Evolutionary conservation across 2,329 filamentous ascomycete genomes (phyloP).

Genomic region (Cordyceps militaris): DNA sequence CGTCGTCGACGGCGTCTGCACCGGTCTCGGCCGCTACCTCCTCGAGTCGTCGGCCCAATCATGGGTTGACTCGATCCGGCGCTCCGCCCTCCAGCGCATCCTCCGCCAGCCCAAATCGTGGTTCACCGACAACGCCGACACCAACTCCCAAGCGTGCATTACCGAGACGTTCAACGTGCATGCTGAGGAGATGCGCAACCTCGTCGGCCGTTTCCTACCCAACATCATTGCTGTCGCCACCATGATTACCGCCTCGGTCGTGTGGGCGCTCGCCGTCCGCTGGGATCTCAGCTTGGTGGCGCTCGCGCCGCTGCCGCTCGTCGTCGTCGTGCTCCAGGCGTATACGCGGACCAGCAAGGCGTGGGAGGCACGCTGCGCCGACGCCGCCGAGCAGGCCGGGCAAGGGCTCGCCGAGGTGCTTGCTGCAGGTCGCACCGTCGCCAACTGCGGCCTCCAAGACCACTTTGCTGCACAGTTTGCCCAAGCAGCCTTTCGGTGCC

Average conservation of each 20-base stretch:
- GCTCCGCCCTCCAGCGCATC: constrained; percentile 60
- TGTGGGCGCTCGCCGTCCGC: constrained; percentile 66
- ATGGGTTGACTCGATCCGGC: constrained; percentile 70
- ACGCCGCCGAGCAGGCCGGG: constrained; percentile 52
- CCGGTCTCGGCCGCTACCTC: constrained; percentile 61
- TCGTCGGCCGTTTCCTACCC: constrained; percentile 71
- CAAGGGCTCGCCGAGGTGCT: constrained; percentile 64
- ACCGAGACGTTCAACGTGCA: constrained; percentile 70
- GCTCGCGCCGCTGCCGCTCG: constrained; percentile 58
- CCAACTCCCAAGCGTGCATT: constrained; percentile 57
- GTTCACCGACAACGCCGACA: constrained; percentile 56
- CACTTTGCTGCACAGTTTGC: constrained; percentile 62
- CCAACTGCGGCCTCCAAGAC: constrained; percentile 64
- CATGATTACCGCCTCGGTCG: constrained; percentile 62
- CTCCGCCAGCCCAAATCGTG: constrained; percentile 70
- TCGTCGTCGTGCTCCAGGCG: constrained; percentile 57
- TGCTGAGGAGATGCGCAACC: constrained; percentile 78
- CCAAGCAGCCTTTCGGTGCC: constrained; percentile 41
- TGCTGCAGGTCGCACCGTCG: constrained; percentile 69
- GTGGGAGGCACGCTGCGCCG: constrained; percentile 66
- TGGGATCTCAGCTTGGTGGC: constrained; percentile 80
- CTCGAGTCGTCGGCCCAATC: constrained; percentile 64
- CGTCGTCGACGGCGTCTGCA: constrained; percentile 55
- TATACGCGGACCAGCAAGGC: constrained; percentile 59
- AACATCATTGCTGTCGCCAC: constrained; percentile 57